Percentiles rank a stretch among this genome's conserved stretches.
Conservation (phyloP, 1,284 basidiomycete species). For the Cutaneotrichosporon sp. region DNA sequence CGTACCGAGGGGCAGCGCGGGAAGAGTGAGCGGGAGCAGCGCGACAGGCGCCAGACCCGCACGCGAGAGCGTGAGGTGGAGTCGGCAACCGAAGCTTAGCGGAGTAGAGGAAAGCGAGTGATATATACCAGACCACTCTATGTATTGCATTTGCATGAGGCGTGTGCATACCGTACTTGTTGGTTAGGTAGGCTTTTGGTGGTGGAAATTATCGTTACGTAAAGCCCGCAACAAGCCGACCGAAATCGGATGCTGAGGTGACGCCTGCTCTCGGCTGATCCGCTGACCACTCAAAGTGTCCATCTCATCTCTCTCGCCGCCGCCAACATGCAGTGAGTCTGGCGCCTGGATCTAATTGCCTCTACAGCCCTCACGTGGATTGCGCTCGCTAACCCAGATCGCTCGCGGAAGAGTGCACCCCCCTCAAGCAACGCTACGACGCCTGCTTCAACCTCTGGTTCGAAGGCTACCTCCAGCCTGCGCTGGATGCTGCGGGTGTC, state of each 20-base stretch:
- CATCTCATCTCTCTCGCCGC: neutral
- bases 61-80: neutral
- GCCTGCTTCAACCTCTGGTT: conserved; percentile 96
- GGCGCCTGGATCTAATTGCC: neutral
- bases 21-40: no score
- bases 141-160: conserved; percentile 13
- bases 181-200: neutral
- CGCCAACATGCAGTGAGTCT: conserved; percentile 12
- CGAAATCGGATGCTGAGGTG: neutral
- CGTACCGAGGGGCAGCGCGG: neutral
- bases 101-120: neutral
- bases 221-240: neutral
- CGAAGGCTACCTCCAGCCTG: conserved; percentile 84
- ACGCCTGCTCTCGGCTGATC: neutral
- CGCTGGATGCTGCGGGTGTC: conserved; percentile 32
- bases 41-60: neutral
- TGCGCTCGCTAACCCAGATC: conserved; percentile 21
- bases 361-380: neutral
- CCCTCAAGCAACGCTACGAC: conserved; percentile 84
- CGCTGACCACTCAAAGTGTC: neutral
- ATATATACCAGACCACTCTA: conserved; percentile 2
- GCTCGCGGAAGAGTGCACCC: conserved; percentile 66
- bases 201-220: neutral
- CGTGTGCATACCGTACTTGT: neutral
- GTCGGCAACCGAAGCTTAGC: neutral